phyloP scores from a whole-genome alignment of 2,329 filamentous ascomycete species.

The Cladosporium sp. region DNA sequence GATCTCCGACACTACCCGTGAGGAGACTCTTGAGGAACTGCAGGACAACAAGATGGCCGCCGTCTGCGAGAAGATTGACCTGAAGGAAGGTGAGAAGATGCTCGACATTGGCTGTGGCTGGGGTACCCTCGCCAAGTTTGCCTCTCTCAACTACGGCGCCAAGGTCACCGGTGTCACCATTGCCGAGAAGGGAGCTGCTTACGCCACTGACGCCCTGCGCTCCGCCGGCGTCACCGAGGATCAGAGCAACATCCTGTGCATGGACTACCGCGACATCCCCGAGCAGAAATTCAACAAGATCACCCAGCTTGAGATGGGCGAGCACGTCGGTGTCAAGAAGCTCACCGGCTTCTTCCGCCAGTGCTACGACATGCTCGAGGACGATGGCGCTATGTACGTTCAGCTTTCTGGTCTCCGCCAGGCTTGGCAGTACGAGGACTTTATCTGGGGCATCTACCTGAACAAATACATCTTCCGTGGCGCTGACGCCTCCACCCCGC shows the following conservation, averaged over 20 bases:
- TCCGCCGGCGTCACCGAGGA: slow-evolving; percentile 76
- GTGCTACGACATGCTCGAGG: slow-evolving; percentile 92
- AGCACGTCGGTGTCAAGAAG: slow-evolving; percentile 94
- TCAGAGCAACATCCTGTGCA: slow-evolving; percentile 89
- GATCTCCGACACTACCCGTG: slow-evolving; percentile 79
- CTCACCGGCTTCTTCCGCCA: slow-evolving; percentile 77
- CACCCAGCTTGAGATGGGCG: slow-evolving; percentile 96
- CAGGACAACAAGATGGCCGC: slow-evolving; percentile 97
- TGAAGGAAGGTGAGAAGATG: slow-evolving; percentile 75
- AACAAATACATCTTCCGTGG: slow-evolving; percentile 94
- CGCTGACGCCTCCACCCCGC: slow-evolving; percentile 89
- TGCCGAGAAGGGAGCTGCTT: slow-evolving; percentile 92
- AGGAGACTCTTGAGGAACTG: slow-evolving; percentile 89
- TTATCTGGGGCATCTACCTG: slow-evolving; percentile 98
- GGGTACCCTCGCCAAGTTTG: slow-evolving; percentile 93
- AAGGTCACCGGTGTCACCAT: slow-evolving; percentile 86
- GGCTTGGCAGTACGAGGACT: slow-evolving; percentile 95
- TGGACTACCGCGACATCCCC: slow-evolving; percentile 94
- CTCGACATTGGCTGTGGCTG: slow-evolving; percentile 97
- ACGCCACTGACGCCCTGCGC: slow-evolving; percentile 88
- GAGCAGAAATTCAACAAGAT: slow-evolving; percentile 85
- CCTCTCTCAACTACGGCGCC: slow-evolving; percentile 86
- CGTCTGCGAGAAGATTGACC: slow-evolving; percentile 91
- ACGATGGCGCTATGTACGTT: slow-evolving; percentile 93
- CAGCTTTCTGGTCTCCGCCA: slow-evolving; percentile 94